Percentiles rank a stretch among this genome's conserved stretches.
These are phyloP conservation scores for Gonium pectorale DNA, from an alignment of 139 green algal genomes.

Conservation along the genomic window DNA sequence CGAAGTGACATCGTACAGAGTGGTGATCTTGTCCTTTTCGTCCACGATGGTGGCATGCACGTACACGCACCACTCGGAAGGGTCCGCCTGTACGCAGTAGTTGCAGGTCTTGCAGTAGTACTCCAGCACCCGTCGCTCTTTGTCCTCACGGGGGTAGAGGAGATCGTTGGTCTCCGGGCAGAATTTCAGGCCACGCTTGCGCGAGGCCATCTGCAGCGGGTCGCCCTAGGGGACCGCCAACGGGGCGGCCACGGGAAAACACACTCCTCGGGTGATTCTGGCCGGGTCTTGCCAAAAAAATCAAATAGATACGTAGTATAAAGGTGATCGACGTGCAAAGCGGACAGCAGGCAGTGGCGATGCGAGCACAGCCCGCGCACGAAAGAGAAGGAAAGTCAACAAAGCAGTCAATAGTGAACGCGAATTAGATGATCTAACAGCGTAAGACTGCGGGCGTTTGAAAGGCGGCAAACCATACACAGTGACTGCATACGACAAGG, in stretches of 20 bases:
- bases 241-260: background rate
- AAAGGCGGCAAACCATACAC: no score
- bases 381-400: no score
- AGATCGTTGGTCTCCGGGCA: constrained; percentile 92
- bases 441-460: no score
- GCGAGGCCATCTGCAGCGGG: constrained; percentile 26
- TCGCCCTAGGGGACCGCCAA: background rate
- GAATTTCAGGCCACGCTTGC: constrained; percentile 73
- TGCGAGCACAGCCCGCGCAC: no score
- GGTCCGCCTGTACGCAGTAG: constrained; percentile 78
- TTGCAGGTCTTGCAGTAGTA: constrained; percentile 89
- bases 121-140: constrained; percentile 79
- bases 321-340: no score
- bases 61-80: constrained; percentile 79
- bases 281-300: no score
- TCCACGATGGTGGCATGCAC: constrained; percentile 85
- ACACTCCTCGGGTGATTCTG: no score
- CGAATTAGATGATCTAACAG: no score
- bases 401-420: no score
- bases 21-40: constrained; percentile 77
- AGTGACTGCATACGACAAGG: no score
- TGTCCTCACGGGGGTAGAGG: constrained; percentile 86
- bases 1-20: constrained; percentile 82
- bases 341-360: no score
- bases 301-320: no score